Evolutionary conservation across 441 rosid species (phyloP).

Genomic region (Croton laevigatus): DNA sequence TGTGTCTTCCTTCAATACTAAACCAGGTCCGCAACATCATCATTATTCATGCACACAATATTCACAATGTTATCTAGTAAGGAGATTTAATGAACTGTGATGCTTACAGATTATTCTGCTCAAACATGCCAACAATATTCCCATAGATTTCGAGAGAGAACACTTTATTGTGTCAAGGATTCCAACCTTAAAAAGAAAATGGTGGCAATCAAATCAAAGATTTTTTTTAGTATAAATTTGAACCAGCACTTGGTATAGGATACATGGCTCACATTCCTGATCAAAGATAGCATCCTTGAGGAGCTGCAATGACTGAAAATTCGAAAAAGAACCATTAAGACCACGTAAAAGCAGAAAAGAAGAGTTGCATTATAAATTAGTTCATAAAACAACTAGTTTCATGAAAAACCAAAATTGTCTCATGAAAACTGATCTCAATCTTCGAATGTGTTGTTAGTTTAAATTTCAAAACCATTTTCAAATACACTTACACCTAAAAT

Average conservation of each 20-base stretch:
- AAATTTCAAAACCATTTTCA: neutral
- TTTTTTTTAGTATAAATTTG: neutral
- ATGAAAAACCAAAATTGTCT: neutral
- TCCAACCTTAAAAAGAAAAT: conserved; percentile 14
- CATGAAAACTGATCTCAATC: neutral
- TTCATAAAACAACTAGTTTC: neutral
- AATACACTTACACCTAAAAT: neutral
- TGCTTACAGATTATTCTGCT: conserved; percentile 92
- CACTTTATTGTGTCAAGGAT: conserved; percentile 69
- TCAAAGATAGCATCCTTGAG: conserved; percentile 74
- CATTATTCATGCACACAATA: conserved; percentile 6
- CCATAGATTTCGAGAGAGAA: conserved; percentile 94
- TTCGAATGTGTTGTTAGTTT: neutral
- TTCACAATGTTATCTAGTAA: conserved; percentile 9
- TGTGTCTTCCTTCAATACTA: conserved; percentile 7
- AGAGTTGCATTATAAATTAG: neutral
- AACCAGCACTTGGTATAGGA: conserved; percentile 36
- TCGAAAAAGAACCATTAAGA: conserved; percentile 14
- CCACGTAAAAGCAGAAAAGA: neutral
- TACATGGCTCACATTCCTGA: conserved; percentile 83
- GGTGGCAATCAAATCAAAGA: conserved; percentile 1
- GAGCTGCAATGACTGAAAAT: conserved; percentile 75
- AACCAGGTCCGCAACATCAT: conserved; percentile 4
- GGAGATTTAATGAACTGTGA: conserved; percentile 12
- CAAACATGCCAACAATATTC: conserved; percentile 91